Evolutionary conservation across 1,139 yeast species (phyloP).

Genomic region (Schwanniomyces etchellsii): DNA sequence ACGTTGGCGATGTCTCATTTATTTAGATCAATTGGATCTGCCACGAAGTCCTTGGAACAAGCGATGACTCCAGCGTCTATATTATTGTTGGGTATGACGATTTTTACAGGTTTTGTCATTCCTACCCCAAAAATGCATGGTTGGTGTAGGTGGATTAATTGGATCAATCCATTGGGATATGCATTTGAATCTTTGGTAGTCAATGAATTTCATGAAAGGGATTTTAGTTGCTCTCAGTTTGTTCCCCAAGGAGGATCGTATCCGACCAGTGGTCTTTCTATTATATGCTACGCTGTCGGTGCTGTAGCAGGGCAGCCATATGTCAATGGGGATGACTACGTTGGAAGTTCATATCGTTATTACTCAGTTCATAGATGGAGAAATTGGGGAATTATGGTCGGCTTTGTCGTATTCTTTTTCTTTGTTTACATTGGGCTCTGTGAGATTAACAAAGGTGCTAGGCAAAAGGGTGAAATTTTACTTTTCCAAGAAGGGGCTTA

Average conservation of each 20-base stretch:
- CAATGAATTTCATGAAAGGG: constrained; percentile 49
- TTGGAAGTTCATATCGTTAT: constrained; percentile 43
- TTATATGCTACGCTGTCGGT: constrained; percentile 62
- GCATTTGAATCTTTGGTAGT: constrained; percentile 64
- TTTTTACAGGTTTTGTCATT: constrained; percentile 72
- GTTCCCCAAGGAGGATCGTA: constrained; percentile 21
- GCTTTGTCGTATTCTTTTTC: constrained; percentile 50
- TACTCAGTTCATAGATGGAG: constrained; percentile 68
- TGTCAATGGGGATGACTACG: constrained; percentile 59
- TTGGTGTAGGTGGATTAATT: constrained; percentile 80
- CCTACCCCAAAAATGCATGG: constrained; percentile 65
- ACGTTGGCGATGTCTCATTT: constrained; percentile 66
- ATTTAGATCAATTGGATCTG: constrained; percentile 68
- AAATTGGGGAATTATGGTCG: constrained; percentile 67
- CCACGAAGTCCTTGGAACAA: constrained; percentile 52
- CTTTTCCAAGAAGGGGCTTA: constrained; percentile 45
- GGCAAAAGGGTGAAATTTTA: constrained; percentile 78
- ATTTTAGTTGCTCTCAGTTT: constrained; percentile 31
- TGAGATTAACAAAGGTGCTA: constrained; percentile 65
- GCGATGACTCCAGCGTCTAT: constrained; percentile 73
- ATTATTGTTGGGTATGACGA: constrained; percentile 53
- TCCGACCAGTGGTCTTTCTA: constrained; percentile 15
- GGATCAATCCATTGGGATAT: constrained; percentile 65
- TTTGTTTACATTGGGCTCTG: constrained; percentile 50
- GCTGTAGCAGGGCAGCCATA: constrained; percentile 47